Base-by-base conservation (phyloP, 176 grass and related monocot species). In the Paspalum vaginatum region DNA sequence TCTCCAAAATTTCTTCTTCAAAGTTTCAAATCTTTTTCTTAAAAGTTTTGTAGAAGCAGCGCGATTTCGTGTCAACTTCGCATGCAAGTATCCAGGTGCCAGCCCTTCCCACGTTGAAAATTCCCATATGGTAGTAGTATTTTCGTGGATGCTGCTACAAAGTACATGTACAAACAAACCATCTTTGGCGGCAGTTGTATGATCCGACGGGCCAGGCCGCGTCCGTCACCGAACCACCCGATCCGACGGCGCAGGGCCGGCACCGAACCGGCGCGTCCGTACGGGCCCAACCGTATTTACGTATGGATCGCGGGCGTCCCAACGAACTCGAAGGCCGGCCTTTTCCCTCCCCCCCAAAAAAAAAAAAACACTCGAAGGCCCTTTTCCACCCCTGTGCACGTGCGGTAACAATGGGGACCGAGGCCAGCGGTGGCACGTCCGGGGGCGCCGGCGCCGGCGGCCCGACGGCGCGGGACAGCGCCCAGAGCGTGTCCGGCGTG, bases 231-330 rank as follows among this genome's bases (percentile, higher is more conserved):
- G 11, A 65, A 24, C 55, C 18, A 17, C 18, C 12, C 3, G 48
- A 83, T 83, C 70, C 20, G 59, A 83, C 81, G 70, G 70, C 46
- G 15, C 57, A 42, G 45, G 43, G 17, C n/a, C n/a, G 5, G 69
- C 18, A 8, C 24, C 46, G 7, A 82, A 53, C 38, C 77, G 46
- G 0, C 68, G 20, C 79, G 68, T 81, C 79, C 55, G 55, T 61
- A 72, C 26, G 32, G 11, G 26, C 0, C 26, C 4, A 71, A 4
- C 7, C 41, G 24, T 65, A 65, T 50, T 47, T 60, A 8, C 49
- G 6, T n/a, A 4, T 15, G 15, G 25, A 38, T 15, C 49, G 41
- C 32, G 42, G 12, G 41, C 26, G 42, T 20, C 10, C 16, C 50
- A 59, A 20, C 61, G 20, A 55, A 38, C 26, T 21, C 48, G 7